These are phyloP conservation scores for Solanum pimpinellifolium DNA, from an alignment of 257 asterid genomes.

Conservation along the genomic window DNA sequence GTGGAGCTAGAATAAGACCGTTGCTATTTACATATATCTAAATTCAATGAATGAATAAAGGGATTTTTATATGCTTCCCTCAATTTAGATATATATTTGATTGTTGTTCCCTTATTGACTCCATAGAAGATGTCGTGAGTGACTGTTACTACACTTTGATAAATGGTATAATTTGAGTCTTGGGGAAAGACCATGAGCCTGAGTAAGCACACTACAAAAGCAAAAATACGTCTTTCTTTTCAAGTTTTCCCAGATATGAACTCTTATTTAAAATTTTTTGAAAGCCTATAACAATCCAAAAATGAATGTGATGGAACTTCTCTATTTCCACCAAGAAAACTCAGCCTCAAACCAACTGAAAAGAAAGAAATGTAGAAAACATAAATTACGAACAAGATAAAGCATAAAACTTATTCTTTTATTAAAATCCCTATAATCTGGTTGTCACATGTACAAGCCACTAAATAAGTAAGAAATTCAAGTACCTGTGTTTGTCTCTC, in stretches of 20 bases:
- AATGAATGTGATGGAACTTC: not conserved
- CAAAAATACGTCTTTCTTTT: not conserved
- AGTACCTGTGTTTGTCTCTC: not conserved
- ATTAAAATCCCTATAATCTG: no score
- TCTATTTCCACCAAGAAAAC: not conserved
- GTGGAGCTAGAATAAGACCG: no score
- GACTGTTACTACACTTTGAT: not conserved
- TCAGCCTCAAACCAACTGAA: not conserved
- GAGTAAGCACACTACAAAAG: not conserved
- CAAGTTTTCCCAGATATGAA: not conserved
- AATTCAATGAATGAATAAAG: no score
- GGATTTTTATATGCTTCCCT: no score
- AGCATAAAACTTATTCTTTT: not conserved
- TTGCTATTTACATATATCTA: no score
- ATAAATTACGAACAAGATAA: not conserved
- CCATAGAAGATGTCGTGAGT: not conserved
- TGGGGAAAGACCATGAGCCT: not conserved
- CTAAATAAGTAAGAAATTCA: not conserved
- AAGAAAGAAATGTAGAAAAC: not conserved
- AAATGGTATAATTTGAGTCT: no score
- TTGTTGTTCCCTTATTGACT: not conserved
- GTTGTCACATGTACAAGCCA: not conserved
- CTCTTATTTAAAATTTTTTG: not conserved
- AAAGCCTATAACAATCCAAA: not conserved
- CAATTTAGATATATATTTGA: no score